Base-by-base conservation (phyloP, 306 rosid genomes). In the Rosa persica region DNA sequence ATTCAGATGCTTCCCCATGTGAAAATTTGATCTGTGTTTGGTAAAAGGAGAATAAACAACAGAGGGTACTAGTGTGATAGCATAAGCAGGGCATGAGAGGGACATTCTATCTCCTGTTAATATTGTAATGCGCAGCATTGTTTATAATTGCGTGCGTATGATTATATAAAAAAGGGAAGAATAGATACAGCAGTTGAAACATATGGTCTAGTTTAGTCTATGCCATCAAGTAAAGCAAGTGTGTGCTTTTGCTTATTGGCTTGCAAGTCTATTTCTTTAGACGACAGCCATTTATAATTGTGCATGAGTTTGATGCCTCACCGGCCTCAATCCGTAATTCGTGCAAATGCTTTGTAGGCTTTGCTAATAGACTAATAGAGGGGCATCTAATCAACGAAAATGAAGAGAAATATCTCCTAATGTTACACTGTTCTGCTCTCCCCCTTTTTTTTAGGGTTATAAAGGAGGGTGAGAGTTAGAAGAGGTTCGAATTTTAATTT, bases 81-180 rank as follows among this genome's bases (percentile, higher is more conserved):
- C 55, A 51, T 8, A 51, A 51, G n/a, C n/a, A 55, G 61, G n/a
- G 61, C 61, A 55, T n/a, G 48, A 73, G 46, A n/a, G 43, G 38
- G n/a, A 73, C 49, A 12, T 36, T 74, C 77, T 74, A 23, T 72
- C 58, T n/a, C 22, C 4, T 73, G 77, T 4, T 51, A 48, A 4
- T 48, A 71, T 36, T 11, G 54, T 51, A 72, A 30, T 48, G 23
- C 2, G 36, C 36, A 19, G 65, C 65, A 34, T 34, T 52, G 60
- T 34, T 72, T 71, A 17, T 44, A 34, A 22, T n/a, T 8, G 61
- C 27, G n/a, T 48, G 12, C 12, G 30, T 17, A 4, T 20, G 61
- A 54, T 22, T n/a, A 9, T 17, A 38, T 20, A 52, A 17, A 8
- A 15, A 5, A 30, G 36, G 58, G 30, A 17, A 42, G 44, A 30